Conservation (phyloP, 495 filamentous ascomycete species). For the Xylaria palmicola region DNA sequence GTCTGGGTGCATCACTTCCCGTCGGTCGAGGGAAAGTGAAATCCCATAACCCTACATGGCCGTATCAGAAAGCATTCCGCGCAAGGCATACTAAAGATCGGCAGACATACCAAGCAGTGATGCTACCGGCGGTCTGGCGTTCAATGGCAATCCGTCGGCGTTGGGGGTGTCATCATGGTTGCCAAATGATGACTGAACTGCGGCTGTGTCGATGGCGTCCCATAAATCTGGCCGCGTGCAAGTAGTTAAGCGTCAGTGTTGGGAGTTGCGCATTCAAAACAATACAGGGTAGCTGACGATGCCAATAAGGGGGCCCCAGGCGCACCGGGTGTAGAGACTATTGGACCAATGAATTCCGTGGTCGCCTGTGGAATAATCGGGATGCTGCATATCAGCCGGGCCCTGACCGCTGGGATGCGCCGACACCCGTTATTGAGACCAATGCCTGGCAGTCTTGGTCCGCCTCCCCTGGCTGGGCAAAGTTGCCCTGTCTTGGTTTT, state of each 20-base stretch:
- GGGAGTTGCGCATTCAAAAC: background rate
- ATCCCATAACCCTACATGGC: slow-evolving; percentile 31
- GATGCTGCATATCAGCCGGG: background rate
- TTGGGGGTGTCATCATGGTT: background rate
- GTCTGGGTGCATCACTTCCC: slow-evolving; percentile 52
- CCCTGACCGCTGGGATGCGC: background rate
- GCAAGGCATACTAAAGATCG: slow-evolving; percentile 29
- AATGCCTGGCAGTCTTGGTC: background rate
- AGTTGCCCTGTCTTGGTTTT: background rate
- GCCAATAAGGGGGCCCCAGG: background rate
- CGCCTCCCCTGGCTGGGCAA: background rate
- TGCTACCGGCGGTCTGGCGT: slow-evolving; percentile 32
- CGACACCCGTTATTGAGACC: background rate
- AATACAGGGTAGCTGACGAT: background rate
- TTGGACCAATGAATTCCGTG: background rate
- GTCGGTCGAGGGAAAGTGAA: slow-evolving; percentile 33
- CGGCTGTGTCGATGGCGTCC: background rate
- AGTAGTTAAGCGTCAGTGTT: background rate
- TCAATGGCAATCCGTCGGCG: slow-evolving; percentile 28
- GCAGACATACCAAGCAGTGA: slow-evolving; percentile 13
- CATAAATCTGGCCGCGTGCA: background rate
- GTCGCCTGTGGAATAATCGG: background rate
- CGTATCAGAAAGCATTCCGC: slow-evolving; percentile 32
- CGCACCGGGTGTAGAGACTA: background rate
- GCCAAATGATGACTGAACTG: background rate